phyloP scores from a whole-genome alignment of 306 rosid species.

The Trichosanthes cucumerina region DNA sequence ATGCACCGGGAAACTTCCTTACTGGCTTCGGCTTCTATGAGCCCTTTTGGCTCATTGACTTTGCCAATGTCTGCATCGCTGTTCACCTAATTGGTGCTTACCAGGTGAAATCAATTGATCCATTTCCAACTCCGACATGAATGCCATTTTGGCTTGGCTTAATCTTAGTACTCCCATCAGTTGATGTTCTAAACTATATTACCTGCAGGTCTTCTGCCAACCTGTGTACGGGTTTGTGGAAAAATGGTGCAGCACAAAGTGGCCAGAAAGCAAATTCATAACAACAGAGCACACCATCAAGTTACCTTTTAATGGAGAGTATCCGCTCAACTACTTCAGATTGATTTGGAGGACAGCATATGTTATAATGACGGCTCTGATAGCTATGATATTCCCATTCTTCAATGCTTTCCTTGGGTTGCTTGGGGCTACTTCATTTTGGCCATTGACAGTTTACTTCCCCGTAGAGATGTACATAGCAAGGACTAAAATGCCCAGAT shows the following conservation, averaged over 20 bases:
- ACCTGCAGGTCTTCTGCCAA: slow-evolving; percentile 70
- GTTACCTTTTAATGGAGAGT: slow-evolving; percentile 41
- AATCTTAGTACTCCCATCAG: background rate
- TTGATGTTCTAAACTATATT: background rate
- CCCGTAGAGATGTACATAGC: slow-evolving; percentile 93
- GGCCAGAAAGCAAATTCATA: slow-evolving; percentile 61
- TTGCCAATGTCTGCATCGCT: slow-evolving; percentile 83
- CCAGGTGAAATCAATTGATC: slow-evolving; percentile 38
- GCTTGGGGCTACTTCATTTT: slow-evolving; percentile 81
- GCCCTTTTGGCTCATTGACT: slow-evolving; percentile 88
- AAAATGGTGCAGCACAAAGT: slow-evolving; percentile 27
- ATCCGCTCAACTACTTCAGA: slow-evolving; percentile 48
- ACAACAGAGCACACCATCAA: slow-evolving; percentile 38
- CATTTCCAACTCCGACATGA: background rate
- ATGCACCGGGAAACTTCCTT: slow-evolving; percentile 94
- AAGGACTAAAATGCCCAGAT: slow-evolving; percentile 47
- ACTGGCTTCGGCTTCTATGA: slow-evolving; percentile 98
- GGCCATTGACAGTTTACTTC: slow-evolving; percentile 86
- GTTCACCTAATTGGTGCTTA: slow-evolving; percentile 86
- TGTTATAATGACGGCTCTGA: slow-evolving; percentile 49
- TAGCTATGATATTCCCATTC: slow-evolving; percentile 95
- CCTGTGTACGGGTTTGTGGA: slow-evolving; percentile 75
- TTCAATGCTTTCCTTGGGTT: slow-evolving; percentile 83
- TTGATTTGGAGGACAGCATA: slow-evolving; percentile 72
- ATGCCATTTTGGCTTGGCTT: background rate